Evolutionary conservation across 2,329 filamentous ascomycete species (phyloP).

Genomic region (Pyrenochaeta sp.): DNA sequence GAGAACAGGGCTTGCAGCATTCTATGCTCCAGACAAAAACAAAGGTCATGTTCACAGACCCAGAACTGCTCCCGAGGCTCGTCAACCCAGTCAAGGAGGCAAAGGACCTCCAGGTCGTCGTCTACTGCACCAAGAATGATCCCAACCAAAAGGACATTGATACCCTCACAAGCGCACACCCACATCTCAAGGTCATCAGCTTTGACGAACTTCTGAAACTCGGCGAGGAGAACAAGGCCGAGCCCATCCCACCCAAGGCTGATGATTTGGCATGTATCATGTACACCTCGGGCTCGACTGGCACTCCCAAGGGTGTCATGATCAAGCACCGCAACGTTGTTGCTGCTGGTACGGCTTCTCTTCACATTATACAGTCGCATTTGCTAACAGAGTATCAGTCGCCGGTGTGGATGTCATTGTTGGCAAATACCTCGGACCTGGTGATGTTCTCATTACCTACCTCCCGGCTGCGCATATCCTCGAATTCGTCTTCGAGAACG

Average conservation of each 20-base stretch:
- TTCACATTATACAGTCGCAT: background rate
- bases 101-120: constrained; percentile 63
- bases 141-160: constrained; percentile 62
- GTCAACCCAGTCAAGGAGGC: constrained; percentile 63
- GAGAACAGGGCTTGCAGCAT: constrained; percentile 82
- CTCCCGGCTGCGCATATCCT: constrained; percentile 95
- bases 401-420: constrained; percentile 83
- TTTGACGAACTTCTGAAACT: constrained; percentile 63
- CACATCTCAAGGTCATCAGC: constrained; percentile 61
- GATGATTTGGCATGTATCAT: constrained; percentile 83
- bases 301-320: constrained; percentile 86
- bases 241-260: constrained; percentile 74
- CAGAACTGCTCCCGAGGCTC: constrained; percentile 69
- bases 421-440: constrained; percentile 76
- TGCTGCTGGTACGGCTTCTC: constrained; percentile 70
- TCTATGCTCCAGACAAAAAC: constrained; percentile 83
- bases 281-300: constrained; percentile 88
- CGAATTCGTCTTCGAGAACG: constrained; percentile 94
- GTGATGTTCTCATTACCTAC: constrained; percentile 85
- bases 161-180: constrained; percentile 61
- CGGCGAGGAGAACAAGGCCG: constrained; percentile 71
- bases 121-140: constrained; percentile 65
- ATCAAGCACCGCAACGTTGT: constrained; percentile 82
- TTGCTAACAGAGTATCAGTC: constrained; percentile 51
- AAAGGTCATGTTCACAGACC: constrained; percentile 85